Evolutionary conservation across 768 basidiomycete species (phyloP).

Genomic region (Collybia sordida): DNA sequence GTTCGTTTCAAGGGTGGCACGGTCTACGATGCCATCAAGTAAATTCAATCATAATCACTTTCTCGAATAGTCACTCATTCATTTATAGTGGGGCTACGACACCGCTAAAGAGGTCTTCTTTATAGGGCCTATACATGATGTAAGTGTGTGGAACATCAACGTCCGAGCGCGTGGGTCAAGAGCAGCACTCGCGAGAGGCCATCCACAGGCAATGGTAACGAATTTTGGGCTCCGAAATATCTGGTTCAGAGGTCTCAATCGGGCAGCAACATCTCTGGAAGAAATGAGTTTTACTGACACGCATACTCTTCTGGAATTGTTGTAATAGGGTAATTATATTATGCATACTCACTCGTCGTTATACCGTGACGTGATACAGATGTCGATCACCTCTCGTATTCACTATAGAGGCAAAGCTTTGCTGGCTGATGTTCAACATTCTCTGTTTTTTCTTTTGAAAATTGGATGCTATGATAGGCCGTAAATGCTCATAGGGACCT

Average conservation of each 20-base stretch:
- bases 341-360: too few relatives aligned
- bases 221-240: constrained; percentile 5
- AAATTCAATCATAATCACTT: too few relatives aligned
- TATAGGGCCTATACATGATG: not conserved
- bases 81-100: not conserved
- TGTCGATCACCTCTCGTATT: too few relatives aligned
- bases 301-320: not conserved
- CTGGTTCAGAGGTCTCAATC: constrained; percentile 1
- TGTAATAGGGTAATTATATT: too few relatives aligned
- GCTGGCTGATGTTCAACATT: too few relatives aligned
- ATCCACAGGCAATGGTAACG: not conserved
- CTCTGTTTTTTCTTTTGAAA: too few relatives aligned
- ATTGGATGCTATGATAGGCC: too few relatives aligned
- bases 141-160: constrained; percentile 1
- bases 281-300: constrained; percentile 1
- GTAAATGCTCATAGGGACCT: too few relatives aligned
- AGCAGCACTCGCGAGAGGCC: constrained; percentile 1
- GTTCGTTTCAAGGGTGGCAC: not conserved
- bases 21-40: not conserved
- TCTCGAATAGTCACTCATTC: too few relatives aligned
- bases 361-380: too few relatives aligned
- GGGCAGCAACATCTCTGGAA: constrained; percentile 1
- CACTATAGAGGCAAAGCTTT: too few relatives aligned
- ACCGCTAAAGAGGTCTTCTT: constrained; percentile 2
- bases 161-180: constrained; percentile 1